These are phyloP conservation scores for Hypoxylon sp. DNA, from an alignment of 2,329 filamentous ascomycete species.

Conservation along the genomic window DNA sequence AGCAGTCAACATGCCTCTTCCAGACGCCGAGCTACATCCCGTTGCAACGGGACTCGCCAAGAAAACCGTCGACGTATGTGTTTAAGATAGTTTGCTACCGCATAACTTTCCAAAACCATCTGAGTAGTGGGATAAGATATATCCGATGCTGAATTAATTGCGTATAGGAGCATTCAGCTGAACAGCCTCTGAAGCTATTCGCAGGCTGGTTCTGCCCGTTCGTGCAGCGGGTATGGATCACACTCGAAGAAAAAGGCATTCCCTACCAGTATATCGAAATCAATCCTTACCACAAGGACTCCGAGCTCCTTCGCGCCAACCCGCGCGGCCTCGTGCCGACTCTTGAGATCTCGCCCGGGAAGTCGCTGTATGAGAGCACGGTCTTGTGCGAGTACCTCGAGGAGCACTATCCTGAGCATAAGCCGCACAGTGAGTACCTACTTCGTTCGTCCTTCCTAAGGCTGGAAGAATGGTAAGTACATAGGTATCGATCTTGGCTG, in stretches of 20 bases:
- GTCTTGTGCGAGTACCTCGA: constrained; percentile 84
- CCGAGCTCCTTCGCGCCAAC: constrained; percentile 78
- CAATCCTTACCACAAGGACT: constrained; percentile 82
- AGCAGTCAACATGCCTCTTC: constrained; percentile 43
- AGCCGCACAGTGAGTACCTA: constrained; percentile 52
- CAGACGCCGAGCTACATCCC: constrained; percentile 50
- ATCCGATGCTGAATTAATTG: not conserved
- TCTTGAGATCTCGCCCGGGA: constrained; percentile 66
- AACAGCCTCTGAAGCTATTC: constrained; percentile 75
- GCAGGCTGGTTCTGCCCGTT: constrained; percentile 84
- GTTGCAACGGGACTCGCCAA: constrained; percentile 51
- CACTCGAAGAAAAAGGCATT: constrained; percentile 80
- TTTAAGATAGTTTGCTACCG: not conserved
- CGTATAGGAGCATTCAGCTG: constrained; percentile 58
- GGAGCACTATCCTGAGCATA: constrained; percentile 71
- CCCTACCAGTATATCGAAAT: constrained; percentile 83
- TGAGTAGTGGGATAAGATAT: not conserved
- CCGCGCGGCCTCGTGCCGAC: constrained; percentile 83
- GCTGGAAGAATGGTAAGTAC: not conserved
- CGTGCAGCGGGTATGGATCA: constrained; percentile 80
- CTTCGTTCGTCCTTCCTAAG: constrained; percentile 62
- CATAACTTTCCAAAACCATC: too few species aligned
- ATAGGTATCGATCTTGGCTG: not conserved
- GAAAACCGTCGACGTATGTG: constrained; percentile 48
- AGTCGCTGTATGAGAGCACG: constrained; percentile 79